These are phyloP conservation scores for Sphagnum contortum DNA, from an alignment of 225 moss, liverwort and hornwort genomes.

Conservation along the genomic window DNA sequence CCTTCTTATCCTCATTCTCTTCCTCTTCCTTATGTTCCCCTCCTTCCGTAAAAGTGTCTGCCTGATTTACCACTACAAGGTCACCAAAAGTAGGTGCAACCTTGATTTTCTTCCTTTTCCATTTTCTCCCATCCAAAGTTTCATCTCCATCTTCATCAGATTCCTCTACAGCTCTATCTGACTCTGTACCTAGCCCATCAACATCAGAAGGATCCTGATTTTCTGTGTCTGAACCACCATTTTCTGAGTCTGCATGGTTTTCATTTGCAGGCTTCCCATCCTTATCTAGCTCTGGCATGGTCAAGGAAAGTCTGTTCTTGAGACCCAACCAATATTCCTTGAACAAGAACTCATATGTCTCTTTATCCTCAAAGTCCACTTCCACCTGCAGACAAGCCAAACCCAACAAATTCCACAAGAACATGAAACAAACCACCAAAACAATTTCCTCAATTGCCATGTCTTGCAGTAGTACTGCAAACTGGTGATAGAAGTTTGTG, in stretches of 20 bases:
- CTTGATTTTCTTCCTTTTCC: constrained; percentile 15
- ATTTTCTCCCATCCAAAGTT: constrained; percentile 8
- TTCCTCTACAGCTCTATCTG: constrained; percentile 20
- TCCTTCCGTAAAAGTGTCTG: constrained; percentile 3
- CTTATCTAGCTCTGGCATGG: constrained; percentile 65
- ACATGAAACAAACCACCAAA: too few species aligned
- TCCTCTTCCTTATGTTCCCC: constrained; percentile 18
- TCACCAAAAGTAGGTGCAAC: constrained; percentile 2
- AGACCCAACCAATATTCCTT: constrained; percentile 90
- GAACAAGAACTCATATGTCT: constrained; percentile 90
- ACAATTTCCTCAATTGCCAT: too few species aligned
- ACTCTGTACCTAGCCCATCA: constrained; percentile 45
- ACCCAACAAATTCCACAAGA: too few species aligned
- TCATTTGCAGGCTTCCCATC: constrained; percentile 56
- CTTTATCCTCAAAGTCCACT: constrained; percentile 93
- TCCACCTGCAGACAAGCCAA: constrained; percentile 47
- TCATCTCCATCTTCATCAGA: constrained; percentile 39
- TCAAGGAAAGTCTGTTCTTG: constrained; percentile 54
- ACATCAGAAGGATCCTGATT: constrained; percentile 38
- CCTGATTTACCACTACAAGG: constrained; percentile 9
- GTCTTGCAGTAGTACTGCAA: too few species aligned
- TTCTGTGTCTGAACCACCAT: constrained; percentile 49
- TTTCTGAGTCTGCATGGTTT: constrained; percentile 16
- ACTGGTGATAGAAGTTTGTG: neutral
- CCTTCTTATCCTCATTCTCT: constrained; percentile 13